Percentiles rank a stretch among this genome's conserved stretches.
Conservation (phyloP, 495 filamentous ascomycete genomes). For the Aspergillus steynii region DNA sequence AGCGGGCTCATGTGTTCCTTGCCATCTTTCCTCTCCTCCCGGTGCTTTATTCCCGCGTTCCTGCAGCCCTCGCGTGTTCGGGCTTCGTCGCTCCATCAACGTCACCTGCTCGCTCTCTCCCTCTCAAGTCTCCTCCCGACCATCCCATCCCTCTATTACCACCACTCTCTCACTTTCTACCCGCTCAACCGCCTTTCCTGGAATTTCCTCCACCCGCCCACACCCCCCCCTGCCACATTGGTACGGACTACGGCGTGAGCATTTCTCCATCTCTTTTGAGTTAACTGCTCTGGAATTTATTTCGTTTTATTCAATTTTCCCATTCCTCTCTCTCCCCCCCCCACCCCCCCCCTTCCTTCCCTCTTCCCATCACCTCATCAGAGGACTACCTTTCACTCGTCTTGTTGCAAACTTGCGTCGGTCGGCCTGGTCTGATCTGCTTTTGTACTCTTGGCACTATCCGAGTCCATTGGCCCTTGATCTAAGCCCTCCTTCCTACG, state of each 20-base stretch:
- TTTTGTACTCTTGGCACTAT: conserved; percentile 29
- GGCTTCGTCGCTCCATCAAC: conserved; percentile 37
- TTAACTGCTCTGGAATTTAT: not conserved
- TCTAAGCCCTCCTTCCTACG: conserved; percentile 26
- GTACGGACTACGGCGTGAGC: not conserved
- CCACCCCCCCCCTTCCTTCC: conserved; percentile 6
- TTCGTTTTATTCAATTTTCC: conserved; percentile 12
- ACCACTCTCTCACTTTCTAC: conserved; percentile 18
- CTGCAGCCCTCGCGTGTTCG: conserved; percentile 36
- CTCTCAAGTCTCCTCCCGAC: conserved; percentile 17
- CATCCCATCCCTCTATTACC: conserved; percentile 15
- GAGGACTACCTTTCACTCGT: conserved; percentile 10
- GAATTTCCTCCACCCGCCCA: conserved; percentile 12
- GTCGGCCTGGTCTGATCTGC: conserved; percentile 15
- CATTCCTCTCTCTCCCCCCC: conserved; percentile 10
- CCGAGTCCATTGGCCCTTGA: conserved; percentile 29
- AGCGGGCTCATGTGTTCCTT: conserved; percentile 24
- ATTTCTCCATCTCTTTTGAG: not conserved
- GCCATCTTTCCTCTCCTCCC: conserved; percentile 21
- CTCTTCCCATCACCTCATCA: conserved; percentile 8
- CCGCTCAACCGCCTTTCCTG: conserved; percentile 17
- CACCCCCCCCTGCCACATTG: not conserved
- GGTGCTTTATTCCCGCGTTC: conserved; percentile 37
- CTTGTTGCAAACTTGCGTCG: conserved; percentile 14
- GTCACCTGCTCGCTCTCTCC: conserved; percentile 30